phyloP scores from a whole-genome alignment of 169 alveolate genomes.

The Besnoitia besnoiti region DNA sequence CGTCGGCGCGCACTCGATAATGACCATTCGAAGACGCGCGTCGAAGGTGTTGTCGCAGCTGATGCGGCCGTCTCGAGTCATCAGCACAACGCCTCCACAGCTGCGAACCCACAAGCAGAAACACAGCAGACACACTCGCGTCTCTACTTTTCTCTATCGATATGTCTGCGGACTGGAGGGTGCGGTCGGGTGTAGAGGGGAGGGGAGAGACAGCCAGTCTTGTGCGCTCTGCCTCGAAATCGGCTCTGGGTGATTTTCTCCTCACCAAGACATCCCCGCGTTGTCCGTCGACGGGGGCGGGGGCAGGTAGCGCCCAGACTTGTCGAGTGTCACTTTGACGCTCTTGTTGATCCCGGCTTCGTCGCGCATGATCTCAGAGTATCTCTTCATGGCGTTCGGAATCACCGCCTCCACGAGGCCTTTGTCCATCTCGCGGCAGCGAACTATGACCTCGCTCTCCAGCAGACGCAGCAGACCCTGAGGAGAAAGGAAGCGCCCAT shows the following conservation, averaged over 20 bases:
- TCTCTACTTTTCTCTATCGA: too few species aligned
- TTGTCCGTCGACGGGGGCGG: slow-evolving; percentile 82
- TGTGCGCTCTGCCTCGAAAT: background rate
- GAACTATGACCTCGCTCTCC: slow-evolving; percentile 83
- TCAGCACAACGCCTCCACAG: slow-evolving; percentile 79
- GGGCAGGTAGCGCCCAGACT: slow-evolving; percentile 72
- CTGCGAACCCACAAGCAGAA: slow-evolving; percentile 56
- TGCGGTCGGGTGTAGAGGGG: too few species aligned
- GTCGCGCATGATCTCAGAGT: slow-evolving; percentile 75
- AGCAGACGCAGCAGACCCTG: slow-evolving; percentile 80
- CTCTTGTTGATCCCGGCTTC: slow-evolving; percentile 78
- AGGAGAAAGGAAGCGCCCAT: too few species aligned
- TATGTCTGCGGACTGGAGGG: too few species aligned
- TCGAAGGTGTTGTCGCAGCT: slow-evolving; percentile 77
- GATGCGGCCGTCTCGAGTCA: slow-evolving; percentile 75
- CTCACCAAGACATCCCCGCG: slow-evolving; percentile 75
- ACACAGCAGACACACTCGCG: too few species aligned
- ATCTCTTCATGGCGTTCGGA: slow-evolving; percentile 76
- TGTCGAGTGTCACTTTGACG: slow-evolving; percentile 82
- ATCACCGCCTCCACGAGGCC: slow-evolving; percentile 83
- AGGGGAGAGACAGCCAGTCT: too few species aligned
- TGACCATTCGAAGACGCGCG: slow-evolving; percentile 66
- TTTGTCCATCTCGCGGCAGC: slow-evolving; percentile 86
- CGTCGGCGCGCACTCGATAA: slow-evolving; percentile 67
- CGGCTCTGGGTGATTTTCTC: background rate